Percentiles rank a stretch among this genome's conserved stretches.
phyloP scores from a whole-genome alignment of 768 basidiomycete genomes.

The Gloeostereum incarnatum region DNA sequence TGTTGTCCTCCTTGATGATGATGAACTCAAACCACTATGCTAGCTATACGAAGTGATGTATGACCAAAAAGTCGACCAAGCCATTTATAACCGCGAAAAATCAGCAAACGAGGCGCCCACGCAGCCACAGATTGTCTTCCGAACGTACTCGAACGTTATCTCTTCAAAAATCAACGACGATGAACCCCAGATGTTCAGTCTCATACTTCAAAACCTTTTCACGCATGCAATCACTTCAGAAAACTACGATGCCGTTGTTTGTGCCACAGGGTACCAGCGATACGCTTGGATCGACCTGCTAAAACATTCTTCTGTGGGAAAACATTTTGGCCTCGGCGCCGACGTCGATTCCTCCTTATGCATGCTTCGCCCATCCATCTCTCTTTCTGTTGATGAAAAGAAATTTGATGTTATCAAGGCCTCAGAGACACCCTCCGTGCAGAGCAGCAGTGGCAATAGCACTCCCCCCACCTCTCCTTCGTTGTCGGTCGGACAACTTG shows the following conservation, averaged over 20 bases:
- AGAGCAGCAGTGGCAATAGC: neutral
- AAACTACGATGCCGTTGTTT: slow-evolving; percentile 38
- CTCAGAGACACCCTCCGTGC: neutral
- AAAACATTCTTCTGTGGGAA: slow-evolving; percentile 26
- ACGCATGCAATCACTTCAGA: slow-evolving; percentile 19
- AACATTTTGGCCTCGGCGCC: slow-evolving; percentile 26
- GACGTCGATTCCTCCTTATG: too few relatives aligned
- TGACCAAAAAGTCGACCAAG: slow-evolving; percentile 36
- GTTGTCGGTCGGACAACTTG: slow-evolving; percentile 8
- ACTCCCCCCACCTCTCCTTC: too few relatives aligned
- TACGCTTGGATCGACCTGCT: slow-evolving; percentile 35
- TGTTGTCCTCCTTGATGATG: slow-evolving; percentile 6
- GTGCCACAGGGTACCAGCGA: slow-evolving; percentile 46
- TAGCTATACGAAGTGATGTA: slow-evolving; percentile 44
- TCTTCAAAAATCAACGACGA: too few relatives aligned
- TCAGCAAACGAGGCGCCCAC: too few relatives aligned
- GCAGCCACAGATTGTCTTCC: too few relatives aligned
- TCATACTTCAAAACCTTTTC: slow-evolving; percentile 25
- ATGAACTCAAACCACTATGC: neutral
- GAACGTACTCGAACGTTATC: too few relatives aligned
- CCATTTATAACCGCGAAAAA: slow-evolving; percentile 27
- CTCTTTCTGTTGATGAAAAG: too few relatives aligned
- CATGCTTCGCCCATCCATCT: too few relatives aligned
- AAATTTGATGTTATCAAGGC: neutral
- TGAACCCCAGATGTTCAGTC: too few relatives aligned